phyloP scores from a whole-genome alignment of 768 basidiomycete species.

The Termitomyces sp. region DNA sequence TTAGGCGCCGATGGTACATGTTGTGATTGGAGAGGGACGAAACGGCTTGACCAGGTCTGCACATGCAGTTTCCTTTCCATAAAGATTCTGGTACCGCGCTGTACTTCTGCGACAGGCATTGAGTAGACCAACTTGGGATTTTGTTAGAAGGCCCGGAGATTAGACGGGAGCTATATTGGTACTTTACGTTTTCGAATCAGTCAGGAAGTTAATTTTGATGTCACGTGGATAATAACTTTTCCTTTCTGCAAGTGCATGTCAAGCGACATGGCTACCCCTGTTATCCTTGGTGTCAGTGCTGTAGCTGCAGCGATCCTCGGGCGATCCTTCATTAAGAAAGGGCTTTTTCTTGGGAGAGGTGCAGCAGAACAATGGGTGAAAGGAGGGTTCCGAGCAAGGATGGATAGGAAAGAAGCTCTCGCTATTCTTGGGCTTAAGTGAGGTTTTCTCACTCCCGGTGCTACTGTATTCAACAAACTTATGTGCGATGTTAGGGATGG shows the following conservation, averaged over 20 bases:
- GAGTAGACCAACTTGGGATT: not conserved
- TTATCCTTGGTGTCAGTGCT: constrained; percentile 73
- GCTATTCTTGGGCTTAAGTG: constrained; percentile 90
- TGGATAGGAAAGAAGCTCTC: constrained; percentile 94
- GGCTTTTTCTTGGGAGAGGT: constrained; percentile 50
- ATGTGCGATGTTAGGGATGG: constrained; percentile 57
- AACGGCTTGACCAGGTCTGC: too few species aligned
- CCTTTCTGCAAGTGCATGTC: not conserved
- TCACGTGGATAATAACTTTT: constrained; percentile 10
- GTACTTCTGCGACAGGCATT: not conserved
- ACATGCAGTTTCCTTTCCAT: not conserved
- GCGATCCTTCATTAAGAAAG: constrained; percentile 62
- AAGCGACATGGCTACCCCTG: constrained; percentile 65
- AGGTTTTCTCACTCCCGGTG: constrained; percentile 25
- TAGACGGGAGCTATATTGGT: not conserved
- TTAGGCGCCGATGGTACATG: not conserved
- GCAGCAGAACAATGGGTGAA: constrained; percentile 83
- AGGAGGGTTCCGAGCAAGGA: constrained; percentile 93
- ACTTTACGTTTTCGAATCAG: not conserved
- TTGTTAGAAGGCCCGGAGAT: not conserved
- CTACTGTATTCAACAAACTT: not conserved
- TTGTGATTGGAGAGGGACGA: not conserved
- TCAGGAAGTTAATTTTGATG: not conserved
- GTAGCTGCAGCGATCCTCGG: constrained; percentile 74
- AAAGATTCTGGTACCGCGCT: not conserved